These are phyloP conservation scores for Globisporangium yorkense DNA, from an alignment of 352 stramenopile genomes.

Conservation along the genomic window DNA sequence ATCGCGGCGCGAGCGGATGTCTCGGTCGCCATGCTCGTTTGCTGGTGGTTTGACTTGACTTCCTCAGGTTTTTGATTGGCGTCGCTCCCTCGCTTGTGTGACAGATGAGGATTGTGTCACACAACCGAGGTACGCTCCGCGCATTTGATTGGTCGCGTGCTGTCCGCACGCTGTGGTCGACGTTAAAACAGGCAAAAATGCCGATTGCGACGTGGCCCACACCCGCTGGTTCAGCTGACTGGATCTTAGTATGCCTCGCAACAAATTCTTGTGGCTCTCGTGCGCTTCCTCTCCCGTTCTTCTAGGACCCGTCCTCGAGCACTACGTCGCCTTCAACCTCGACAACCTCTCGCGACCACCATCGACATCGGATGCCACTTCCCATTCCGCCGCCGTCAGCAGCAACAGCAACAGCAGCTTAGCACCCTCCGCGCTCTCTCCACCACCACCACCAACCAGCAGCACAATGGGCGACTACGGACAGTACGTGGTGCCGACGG, in stretches of 20 bases:
- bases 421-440: background rate
- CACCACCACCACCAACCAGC: background rate
- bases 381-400: background rate
- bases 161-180: background rate
- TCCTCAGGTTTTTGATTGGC: background rate
- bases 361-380: background rate
- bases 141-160: background rate
- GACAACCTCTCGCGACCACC: background rate
- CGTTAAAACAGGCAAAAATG: background rate
- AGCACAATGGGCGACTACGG: conserved; percentile 78
- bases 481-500: conserved; percentile 77
- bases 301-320: background rate
- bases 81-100: too few relatives aligned
- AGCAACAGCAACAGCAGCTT: background rate
- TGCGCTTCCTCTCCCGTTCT: conserved; percentile 2
- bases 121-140: too few relatives aligned
- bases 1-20: conserved; percentile 31
- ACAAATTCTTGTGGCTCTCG: conserved; percentile 9
- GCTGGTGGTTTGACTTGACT: background rate
- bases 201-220: too few relatives aligned
- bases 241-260: background rate
- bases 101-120: too few relatives aligned
- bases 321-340: too few relatives aligned
- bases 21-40: conserved; percentile 5
- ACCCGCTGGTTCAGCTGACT: too few relatives aligned